These are phyloP conservation scores for Stephanodiscus triporus DNA, from an alignment of 108 stramenopile species.

Conservation along the genomic window DNA sequence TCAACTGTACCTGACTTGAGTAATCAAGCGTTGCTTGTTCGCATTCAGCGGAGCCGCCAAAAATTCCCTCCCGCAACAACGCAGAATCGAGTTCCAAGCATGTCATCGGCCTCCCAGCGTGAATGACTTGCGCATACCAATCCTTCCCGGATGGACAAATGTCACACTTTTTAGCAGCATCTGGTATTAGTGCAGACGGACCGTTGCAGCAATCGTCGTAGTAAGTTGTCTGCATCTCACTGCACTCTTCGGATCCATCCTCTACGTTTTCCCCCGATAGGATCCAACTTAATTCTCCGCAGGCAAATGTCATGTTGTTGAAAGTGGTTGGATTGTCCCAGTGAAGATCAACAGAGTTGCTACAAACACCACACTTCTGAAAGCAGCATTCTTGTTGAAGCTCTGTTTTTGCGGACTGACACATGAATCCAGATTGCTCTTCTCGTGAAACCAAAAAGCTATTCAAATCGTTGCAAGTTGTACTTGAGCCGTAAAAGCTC, in stretches of 20 bases:
- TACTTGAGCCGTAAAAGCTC: conserved; percentile 44
- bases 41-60: conserved; percentile 31
- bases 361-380: conserved; percentile 40
- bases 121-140: conserved; percentile 47
- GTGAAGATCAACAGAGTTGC: conserved; percentile 25
- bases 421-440: conserved; percentile 51
- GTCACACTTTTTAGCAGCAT: conserved; percentile 47
- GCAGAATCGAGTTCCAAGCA: conserved; percentile 51
- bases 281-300: conserved; percentile 50
- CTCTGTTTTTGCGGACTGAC: conserved; percentile 51
- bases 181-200: conserved; percentile 36
- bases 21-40: conserved; percentile 28
- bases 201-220: conserved; percentile 45
- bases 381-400: conserved; percentile 44
- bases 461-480: conserved; percentile 48
- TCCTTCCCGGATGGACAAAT: conserved; percentile 51
- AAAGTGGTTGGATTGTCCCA: conserved; percentile 49
- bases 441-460: conserved; percentile 52
- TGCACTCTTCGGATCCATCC: conserved; percentile 39
- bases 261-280: conserved; percentile 38
- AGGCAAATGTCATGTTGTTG: conserved; percentile 45
- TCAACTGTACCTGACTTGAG: conserved; percentile 17
- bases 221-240: conserved; percentile 33
- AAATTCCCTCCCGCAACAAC: conserved; percentile 29
- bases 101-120: conserved; percentile 45